Percentiles rank a stretch among this genome's conserved stretches.
Evolutionary conservation across 495 filamentous ascomycete species (phyloP).

Genomic region (Penicillium flavigenum): DNA sequence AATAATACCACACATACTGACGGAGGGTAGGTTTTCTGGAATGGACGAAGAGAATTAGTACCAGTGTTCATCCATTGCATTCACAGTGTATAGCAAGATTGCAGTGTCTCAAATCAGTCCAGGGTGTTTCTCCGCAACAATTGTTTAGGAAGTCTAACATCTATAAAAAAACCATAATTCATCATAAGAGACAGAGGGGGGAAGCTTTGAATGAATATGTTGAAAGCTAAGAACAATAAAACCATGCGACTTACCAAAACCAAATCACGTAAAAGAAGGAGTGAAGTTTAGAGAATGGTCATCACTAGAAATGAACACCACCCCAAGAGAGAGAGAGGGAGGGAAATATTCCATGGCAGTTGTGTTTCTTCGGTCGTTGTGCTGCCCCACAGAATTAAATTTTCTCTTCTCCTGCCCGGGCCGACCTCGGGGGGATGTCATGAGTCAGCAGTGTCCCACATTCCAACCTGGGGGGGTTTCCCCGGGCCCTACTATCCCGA

Average conservation of each 20-base stretch:
- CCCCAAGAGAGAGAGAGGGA: conserved; percentile 11
- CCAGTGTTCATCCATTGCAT: conserved; percentile 6
- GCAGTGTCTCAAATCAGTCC: conserved; percentile 35
- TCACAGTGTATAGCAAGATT: conserved; percentile 14
- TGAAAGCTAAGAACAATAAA: conserved; percentile 1
- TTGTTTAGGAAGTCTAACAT: conserved; percentile 52
- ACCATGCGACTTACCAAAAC: conserved; percentile 22
- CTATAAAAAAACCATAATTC: conserved; percentile 49
- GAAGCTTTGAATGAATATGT: neutral
- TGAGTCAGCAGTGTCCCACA: conserved; percentile 1
- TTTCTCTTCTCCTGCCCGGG: conserved; percentile 8
- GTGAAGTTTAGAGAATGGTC: conserved; percentile 10
- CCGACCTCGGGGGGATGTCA: neutral
- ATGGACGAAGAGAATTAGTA: conserved; percentile 5
- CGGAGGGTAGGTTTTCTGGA: conserved; percentile 18
- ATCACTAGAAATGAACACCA: conserved; percentile 13
- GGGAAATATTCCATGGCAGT: conserved; percentile 11
- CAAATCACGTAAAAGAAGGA: conserved; percentile 13
- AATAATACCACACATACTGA: conserved; percentile 82
- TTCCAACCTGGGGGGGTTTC: too few species aligned
- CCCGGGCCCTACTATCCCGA: neutral
- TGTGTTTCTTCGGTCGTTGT: conserved; percentile 7
- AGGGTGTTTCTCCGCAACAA: conserved; percentile 47
- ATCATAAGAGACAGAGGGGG: conserved; percentile 36
- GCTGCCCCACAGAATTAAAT: conserved; percentile 5